phyloP scores from a whole-genome alignment of 176 grass and related monocot species.

The Stipa capillata region DNA sequence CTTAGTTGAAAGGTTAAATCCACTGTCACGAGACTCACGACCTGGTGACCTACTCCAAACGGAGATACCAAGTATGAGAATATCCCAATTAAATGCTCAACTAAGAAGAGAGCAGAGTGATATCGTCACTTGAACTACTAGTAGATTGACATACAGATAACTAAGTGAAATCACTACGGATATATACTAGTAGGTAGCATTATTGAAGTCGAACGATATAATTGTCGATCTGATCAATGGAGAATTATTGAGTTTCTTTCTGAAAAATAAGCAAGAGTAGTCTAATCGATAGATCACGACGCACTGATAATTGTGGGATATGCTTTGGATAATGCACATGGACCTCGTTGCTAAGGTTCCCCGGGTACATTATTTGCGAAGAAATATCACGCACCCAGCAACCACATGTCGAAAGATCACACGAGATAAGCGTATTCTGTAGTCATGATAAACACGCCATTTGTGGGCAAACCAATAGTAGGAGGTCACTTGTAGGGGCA shows the following conservation, averaged over 20 bases:
- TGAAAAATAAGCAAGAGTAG: not conserved
- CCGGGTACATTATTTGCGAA: not conserved
- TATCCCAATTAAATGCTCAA: not conserved
- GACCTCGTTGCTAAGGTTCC: not conserved
- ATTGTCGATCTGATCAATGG: not conserved
- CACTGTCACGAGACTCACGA: not conserved
- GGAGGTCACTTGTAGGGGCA: not conserved
- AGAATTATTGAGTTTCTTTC: not conserved
- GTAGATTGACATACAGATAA: not conserved
- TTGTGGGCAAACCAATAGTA: slow-evolving; percentile 2
- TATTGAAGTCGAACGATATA: not conserved
- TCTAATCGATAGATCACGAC: slow-evolving; percentile 2
- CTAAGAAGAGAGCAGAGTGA: not conserved
- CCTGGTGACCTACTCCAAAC: not conserved
- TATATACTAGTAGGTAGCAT: not conserved
- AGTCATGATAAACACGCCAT: not conserved
- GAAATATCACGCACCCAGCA: not conserved
- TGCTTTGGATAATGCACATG: not conserved
- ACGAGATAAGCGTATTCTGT: not conserved
- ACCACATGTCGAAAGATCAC: slow-evolving; percentile 21
- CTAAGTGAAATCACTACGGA: not conserved
- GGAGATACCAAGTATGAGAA: not conserved
- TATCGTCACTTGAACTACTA: not conserved
- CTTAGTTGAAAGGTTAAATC: slow-evolving; percentile 18
- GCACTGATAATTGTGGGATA: not conserved